phyloP scores from a whole-genome alignment of 768 basidiomycete genomes.

The Suillus variegatus region DNA sequence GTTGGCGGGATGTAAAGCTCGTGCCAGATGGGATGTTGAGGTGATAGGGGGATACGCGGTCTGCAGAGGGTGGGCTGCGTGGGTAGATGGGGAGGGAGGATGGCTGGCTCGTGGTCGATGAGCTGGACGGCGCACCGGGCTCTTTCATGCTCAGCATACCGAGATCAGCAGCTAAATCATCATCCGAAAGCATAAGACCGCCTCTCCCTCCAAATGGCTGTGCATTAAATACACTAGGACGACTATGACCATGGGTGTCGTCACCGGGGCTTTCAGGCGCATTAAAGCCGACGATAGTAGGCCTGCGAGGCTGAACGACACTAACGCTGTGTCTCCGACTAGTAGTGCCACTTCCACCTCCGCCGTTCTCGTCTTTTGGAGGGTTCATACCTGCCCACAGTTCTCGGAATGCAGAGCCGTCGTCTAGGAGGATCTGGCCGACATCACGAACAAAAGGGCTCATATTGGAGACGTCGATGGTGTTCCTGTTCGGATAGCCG shows the following conservation, averaged over 20 bases:
- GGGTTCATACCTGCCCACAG: slow-evolving; percentile 74
- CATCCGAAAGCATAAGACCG: slow-evolving; percentile 72
- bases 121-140: slow-evolving; percentile 21
- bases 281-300: slow-evolving; percentile 69
- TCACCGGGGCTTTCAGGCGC: slow-evolving; percentile 49
- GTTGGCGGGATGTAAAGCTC: slow-evolving; percentile 48
- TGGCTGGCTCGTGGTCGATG: slow-evolving; percentile 56
- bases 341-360: slow-evolving; percentile 75
- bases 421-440: slow-evolving; percentile 73
- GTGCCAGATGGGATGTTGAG: slow-evolving; percentile 53
- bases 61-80: slow-evolving; percentile 58
- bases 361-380: slow-evolving; percentile 62
- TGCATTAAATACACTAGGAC: slow-evolving; percentile 33
- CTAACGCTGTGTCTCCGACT: slow-evolving; percentile 83
- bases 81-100: slow-evolving; percentile 78
- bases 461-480: slow-evolving; percentile 71
- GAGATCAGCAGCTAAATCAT: slow-evolving; percentile 76
- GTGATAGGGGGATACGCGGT: slow-evolving; percentile 58
- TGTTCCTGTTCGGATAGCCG: slow-evolving; percentile 44
- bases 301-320: slow-evolving; percentile 73
- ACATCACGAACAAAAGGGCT: slow-evolving; percentile 86
- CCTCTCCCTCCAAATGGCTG: slow-evolving; percentile 47
- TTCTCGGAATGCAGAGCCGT: slow-evolving; percentile 70
- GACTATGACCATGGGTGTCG: slow-evolving; percentile 28
- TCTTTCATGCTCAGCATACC: slow-evolving; percentile 59